Conservation (phyloP, 1,284 basidiomycete species). For the Athelia sp. region DNA sequence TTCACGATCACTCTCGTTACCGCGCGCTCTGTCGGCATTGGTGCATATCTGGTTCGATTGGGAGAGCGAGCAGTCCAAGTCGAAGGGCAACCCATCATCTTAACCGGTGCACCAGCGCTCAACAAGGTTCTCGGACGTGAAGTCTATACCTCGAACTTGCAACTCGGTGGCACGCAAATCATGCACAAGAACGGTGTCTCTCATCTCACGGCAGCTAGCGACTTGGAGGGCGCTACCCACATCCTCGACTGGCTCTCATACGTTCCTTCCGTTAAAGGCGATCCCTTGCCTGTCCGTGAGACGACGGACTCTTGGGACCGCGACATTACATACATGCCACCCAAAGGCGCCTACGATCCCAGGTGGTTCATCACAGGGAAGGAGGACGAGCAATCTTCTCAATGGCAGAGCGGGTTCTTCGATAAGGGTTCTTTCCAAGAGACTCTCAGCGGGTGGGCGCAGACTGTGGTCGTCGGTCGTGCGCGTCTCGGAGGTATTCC, state of each 20-base stretch:
- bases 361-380: conserved; percentile 98
- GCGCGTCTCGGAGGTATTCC: conserved; percentile 97
- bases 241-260: conserved; percentile 96
- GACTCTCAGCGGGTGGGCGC: conserved; percentile 94
- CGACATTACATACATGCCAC: conserved; percentile 84
- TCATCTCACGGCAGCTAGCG: conserved; percentile 91
- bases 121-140: conserved; percentile 99
- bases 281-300: conserved; percentile 70
- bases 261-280: conserved; percentile 79
- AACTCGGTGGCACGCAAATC: conserved; percentile 98
- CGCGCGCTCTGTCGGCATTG: conserved; percentile 98
- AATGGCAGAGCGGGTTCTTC: conserved; percentile 90
- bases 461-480: conserved; percentile 96
- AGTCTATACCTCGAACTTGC: conserved; percentile 98
- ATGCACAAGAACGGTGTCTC: conserved; percentile 99
- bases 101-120: conserved; percentile 94
- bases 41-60: conserved; percentile 97
- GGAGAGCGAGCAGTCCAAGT: conserved; percentile 99
- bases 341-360: conserved; percentile 95
- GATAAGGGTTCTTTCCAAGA: conserved; percentile 97
- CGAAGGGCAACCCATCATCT: conserved; percentile 98
- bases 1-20: conserved; percentile 99
- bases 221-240: conserved; percentile 90
- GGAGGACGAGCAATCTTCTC: conserved; percentile 72
- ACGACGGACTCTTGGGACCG: conserved; percentile 88